Evolutionary conservation across 208 protist genomes (phyloP).

Genomic region (Leishmania mexicana): DNA sequence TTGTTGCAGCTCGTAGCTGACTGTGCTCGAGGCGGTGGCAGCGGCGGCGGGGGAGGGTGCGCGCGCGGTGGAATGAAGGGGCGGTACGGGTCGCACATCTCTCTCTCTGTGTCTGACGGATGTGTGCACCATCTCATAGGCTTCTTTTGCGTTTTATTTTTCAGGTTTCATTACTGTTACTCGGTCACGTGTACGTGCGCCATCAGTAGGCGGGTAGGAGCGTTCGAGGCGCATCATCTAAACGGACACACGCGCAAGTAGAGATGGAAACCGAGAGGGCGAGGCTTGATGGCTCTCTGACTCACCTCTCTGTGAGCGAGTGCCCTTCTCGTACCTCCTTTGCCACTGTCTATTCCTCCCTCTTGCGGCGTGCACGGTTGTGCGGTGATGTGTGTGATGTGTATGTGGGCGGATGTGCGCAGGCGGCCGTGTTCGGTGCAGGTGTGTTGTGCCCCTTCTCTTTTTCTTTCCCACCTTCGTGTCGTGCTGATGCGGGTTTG

Average conservation of each 20-base stretch:
- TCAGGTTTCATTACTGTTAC: too few species aligned
- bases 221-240: not conserved
- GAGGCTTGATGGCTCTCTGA: too few species aligned
- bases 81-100: too few species aligned
- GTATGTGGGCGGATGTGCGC: too few species aligned
- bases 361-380: not conserved
- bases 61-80: not conserved
- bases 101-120: too few species aligned
- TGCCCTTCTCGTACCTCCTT: not conserved
- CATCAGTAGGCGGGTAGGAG: not conserved
- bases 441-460: too few species aligned
- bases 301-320: not conserved
- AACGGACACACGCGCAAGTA: not conserved
- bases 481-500: too few species aligned
- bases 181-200: not conserved
- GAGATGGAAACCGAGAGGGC: not conserved
- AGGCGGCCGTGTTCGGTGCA: too few species aligned
- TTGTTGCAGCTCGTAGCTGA: not conserved
- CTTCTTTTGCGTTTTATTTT: too few species aligned
- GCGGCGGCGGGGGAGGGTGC: not conserved
- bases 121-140: too few species aligned
- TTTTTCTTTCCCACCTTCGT: too few species aligned
- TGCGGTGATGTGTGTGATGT: too few species aligned
- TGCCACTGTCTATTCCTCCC: not conserved
- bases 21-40: not conserved